Evolutionary conservation across 257 asterid species (phyloP).

Genomic region (Fraxinus quadrangulata): DNA sequence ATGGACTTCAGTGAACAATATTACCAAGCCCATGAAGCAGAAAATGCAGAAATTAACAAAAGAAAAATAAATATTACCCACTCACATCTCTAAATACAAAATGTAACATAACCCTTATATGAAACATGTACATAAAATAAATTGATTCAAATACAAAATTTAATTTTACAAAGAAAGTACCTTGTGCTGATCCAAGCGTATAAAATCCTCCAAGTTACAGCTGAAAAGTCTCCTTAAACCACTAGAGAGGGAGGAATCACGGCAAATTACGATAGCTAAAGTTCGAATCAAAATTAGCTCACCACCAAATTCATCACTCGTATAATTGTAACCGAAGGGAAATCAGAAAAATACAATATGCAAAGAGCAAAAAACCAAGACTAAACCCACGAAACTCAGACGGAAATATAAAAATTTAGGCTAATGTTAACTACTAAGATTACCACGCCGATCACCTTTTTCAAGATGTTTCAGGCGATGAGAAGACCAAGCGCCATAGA

Average conservation of each 20-base stretch:
- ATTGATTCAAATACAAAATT: too few relatives aligned
- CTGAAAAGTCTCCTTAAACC: too few relatives aligned
- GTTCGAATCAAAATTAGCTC: conserved; percentile 23
- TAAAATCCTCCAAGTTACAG: too few relatives aligned
- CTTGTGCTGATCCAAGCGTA: too few relatives aligned
- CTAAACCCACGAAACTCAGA: conserved; percentile 3
- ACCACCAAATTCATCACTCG: conserved; percentile 21
- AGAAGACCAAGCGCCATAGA: conserved; percentile 59
- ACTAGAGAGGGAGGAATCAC: background rate
- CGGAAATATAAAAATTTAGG: conserved; percentile 1
- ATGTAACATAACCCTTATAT: too few relatives aligned
- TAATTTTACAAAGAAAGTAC: too few relatives aligned
- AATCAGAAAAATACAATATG: conserved; percentile 29
- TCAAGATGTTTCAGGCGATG: conserved; percentile 74
- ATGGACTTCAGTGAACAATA: background rate
- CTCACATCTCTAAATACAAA: too few relatives aligned
- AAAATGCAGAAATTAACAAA: too few relatives aligned
- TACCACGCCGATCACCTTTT: conserved; percentile 74
- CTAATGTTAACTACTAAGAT: conserved; percentile 68
- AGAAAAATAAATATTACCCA: too few relatives aligned
- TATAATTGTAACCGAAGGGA: conserved; percentile 25
- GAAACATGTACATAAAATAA: too few relatives aligned
- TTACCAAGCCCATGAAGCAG: background rate
- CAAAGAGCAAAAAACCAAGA: conserved; percentile 8
- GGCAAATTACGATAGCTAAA: conserved; percentile 24